These are phyloP conservation scores for Plasmodium falciparum DNA, from an alignment of 169 alveolate species.

Conservation along the genomic window DNA sequence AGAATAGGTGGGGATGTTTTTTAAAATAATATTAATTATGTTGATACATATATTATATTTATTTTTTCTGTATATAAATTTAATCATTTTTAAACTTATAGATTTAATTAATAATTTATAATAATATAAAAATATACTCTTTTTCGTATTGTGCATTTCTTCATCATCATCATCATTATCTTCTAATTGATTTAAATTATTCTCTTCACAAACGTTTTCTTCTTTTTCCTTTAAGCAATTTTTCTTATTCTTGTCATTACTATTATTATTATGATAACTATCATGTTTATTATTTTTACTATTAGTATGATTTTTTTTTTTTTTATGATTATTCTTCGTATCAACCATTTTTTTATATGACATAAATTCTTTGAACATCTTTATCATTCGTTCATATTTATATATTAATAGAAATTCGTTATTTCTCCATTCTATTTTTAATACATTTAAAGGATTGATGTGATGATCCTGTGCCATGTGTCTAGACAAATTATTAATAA, in stretches of 20 bases:
- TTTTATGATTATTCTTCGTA: not conserved
- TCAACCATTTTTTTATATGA: not conserved
- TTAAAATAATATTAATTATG: slow-evolving; percentile 46
- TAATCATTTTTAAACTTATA: slow-evolving; percentile 51
- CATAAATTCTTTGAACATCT: no score
- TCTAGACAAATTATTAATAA: slow-evolving; percentile 19
- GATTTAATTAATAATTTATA: slow-evolving; percentile 41
- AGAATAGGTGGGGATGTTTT: slow-evolving; percentile 41
- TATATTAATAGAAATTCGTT: slow-evolving; percentile 39
- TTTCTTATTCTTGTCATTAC: not conserved
- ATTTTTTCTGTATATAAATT: slow-evolving; percentile 31
- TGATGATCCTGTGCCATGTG: slow-evolving; percentile 50
- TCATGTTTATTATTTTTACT: no score
- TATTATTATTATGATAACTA: no score
- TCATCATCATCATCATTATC: not conserved
- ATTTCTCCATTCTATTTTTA: slow-evolving; percentile 34
- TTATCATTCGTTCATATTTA: slow-evolving; percentile 35
- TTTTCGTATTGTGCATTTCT: not conserved
- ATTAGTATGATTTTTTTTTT: not conserved
- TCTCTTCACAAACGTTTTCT: not conserved
- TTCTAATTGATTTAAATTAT: not conserved
- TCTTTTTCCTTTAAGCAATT: not conserved
- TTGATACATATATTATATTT: slow-evolving; percentile 56
- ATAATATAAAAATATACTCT: slow-evolving; percentile 20
- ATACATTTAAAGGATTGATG: slow-evolving; percentile 7